Conservation (phyloP, 371 early-diverging fungal genomes). For the Mortierella sp. region DNA sequence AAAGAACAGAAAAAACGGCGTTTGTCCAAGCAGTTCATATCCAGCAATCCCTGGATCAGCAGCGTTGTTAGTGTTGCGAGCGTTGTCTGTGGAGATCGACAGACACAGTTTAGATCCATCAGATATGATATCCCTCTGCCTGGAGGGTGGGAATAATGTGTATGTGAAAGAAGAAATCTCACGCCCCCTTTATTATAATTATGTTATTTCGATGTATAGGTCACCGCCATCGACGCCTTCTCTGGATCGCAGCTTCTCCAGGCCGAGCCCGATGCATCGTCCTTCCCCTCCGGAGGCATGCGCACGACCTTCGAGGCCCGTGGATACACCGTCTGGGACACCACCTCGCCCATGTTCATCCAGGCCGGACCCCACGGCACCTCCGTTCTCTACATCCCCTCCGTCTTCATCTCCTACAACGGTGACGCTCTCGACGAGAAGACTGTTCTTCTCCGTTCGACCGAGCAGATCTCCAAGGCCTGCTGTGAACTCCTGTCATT, state of each 20-base stretch:
- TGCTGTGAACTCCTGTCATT: slow-evolving; percentile 81
- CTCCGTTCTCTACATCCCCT: slow-evolving; percentile 93
- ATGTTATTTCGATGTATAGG: slow-evolving; percentile 50
- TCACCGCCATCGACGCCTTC: slow-evolving; percentile 91
- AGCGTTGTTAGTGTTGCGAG: no score
- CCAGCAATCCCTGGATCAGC: not conserved
- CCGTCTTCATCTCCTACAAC: slow-evolving; percentile 98
- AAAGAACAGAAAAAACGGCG: not conserved
- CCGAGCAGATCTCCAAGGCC: slow-evolving; percentile 84
- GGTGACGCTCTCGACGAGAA: slow-evolving; percentile 99
- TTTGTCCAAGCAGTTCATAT: not conserved
- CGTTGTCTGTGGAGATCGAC: not conserved
- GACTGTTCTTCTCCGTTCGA: slow-evolving; percentile 94
- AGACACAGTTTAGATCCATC: not conserved
- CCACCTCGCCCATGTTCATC: slow-evolving; percentile 95
- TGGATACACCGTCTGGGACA: slow-evolving; percentile 99
- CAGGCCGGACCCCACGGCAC: slow-evolving; percentile 94
- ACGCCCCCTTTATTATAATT: not conserved
- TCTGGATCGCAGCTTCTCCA: slow-evolving; percentile 97
- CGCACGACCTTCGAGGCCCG: slow-evolving; percentile 98
- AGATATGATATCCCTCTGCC: not conserved
- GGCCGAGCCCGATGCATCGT: slow-evolving; percentile 99
- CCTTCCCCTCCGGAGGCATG: slow-evolving; percentile 98
- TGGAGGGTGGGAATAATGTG: not conserved
- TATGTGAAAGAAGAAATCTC: not conserved